phyloP scores from a whole-genome alignment of 495 filamentous ascomycete species.

The Aspergillus indologenus region DNA sequence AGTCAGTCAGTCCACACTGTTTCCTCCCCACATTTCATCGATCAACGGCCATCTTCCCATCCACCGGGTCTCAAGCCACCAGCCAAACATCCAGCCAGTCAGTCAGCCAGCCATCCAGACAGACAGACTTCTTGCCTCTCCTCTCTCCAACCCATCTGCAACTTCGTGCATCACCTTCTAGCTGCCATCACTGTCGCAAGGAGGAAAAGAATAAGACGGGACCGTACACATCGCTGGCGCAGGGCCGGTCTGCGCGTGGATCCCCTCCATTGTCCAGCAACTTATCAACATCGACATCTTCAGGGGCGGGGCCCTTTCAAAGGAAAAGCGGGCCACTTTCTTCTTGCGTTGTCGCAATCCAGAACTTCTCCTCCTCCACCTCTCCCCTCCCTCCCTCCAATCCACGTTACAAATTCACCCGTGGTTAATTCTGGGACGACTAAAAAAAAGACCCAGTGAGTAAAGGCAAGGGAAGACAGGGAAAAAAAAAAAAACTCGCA shows the following conservation, averaged over 20 bases:
- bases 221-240: background rate
- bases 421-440: conserved; percentile 15
- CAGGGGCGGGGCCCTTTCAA: conserved; percentile 15
- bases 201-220: background rate
- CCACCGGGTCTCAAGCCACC: background rate
- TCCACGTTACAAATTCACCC: conserved; percentile 5
- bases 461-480: background rate
- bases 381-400: background rate
- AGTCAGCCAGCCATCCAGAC: background rate
- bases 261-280: conserved; percentile 1
- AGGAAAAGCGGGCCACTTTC: conserved; percentile 14
- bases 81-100: background rate
- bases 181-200: background rate
- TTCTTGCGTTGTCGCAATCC: conserved; percentile 8
- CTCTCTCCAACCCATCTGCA: background rate
- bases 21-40: background rate
- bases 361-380: conserved; percentile 2
- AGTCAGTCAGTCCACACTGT: background rate
- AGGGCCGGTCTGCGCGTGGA: background rate
- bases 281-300: conserved; percentile 2
- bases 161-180: background rate
- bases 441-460: conserved; percentile 1
- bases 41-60: background rate
- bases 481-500: background rate
- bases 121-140: background rate